Evolutionary conservation across 306 rosid genomes (phyloP).

Genomic region (Vigna nakashimae): DNA sequence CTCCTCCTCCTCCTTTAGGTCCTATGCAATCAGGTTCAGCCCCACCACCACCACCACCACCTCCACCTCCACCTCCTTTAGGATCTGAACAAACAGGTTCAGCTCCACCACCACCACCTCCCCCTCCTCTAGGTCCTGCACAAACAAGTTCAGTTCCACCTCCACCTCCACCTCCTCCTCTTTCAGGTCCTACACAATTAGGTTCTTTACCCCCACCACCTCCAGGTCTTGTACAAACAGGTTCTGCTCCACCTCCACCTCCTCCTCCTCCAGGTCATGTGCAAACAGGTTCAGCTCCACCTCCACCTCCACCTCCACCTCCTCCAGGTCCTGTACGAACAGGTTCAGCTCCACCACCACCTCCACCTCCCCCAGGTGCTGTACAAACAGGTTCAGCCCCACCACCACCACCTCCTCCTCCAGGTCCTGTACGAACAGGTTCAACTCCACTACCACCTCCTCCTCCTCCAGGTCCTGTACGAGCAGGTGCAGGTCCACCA

Average conservation of each 20-base stretch:
- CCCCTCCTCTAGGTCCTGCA: constrained; percentile 50
- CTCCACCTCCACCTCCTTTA: constrained; percentile 55
- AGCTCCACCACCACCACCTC: constrained; percentile 39
- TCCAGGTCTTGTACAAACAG: constrained; percentile 17
- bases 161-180: constrained; percentile 46
- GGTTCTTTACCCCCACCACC: constrained; percentile 51
- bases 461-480: constrained; percentile 14
- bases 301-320: constrained; percentile 41
- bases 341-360: constrained; percentile 12
- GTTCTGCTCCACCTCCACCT: constrained; percentile 47
- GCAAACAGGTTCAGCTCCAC: constrained; percentile 23
- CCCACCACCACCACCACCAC: constrained; percentile 15
- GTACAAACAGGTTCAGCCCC: constrained; percentile 4
- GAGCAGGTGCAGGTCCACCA: neutral
- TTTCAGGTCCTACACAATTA: neutral
- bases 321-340: neutral
- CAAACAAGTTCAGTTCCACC: neutral
- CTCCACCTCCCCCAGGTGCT: constrained; percentile 41
- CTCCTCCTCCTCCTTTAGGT: constrained; percentile 52
- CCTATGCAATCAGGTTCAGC: neutral
- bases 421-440: constrained; percentile 20
- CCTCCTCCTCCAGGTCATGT: constrained; percentile 37
- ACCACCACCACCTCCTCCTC: constrained; percentile 38
- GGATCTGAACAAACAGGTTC: neutral
- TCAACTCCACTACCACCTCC: constrained; percentile 13